Evolutionary conservation across 1,139 yeast genomes (phyloP), one percentile per base, ranked within the genome.

Genomic region (Hyphopichia khmerensis): DNA sequence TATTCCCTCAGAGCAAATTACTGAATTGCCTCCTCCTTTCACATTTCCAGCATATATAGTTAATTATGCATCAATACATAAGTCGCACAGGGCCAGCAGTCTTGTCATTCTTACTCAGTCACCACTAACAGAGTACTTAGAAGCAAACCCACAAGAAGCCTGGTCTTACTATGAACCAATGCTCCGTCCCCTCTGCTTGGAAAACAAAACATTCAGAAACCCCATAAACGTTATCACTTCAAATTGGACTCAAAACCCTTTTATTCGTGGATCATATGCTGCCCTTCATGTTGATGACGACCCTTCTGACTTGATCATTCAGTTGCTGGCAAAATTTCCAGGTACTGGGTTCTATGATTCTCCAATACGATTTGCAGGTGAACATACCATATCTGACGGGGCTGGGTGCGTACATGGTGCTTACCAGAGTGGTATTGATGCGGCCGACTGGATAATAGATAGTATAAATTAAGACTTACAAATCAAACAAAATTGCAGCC

Each of bases 371-470:
- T 88, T 88, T 66, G 96, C 95, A 0, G 96, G 96, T 11, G 96
- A 88, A 59, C 96, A 87, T 56, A 80, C 95, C 1, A 75, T 78
- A 19, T 64, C 74, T 52, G 88, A 84, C 46, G 96, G 95, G 6
- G 82, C 84, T 30, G 96, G 96, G 0, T 87, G 96, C 64, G 90
- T 84, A 5, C 93, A 88, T 62, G 88, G 90, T 33, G 89, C 90
- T 11, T 80, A 85, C 78, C 61, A 64, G 49, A 78, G 88, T 54
- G 96, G 96, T 1, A 60, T 59, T 43, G 75, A 95, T 49, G 96
- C 87, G 51, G 95, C 91, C 4, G 44, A 56, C 21, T 69, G 75
- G 67, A 65, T 79, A 8, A 43, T 76, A 23, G 21, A 29, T 14
- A 29, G n/a, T n/a, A n/a, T n/a, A n/a, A n/a, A n/a, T n/a, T n/a